Evolutionary conservation across 1,284 basidiomycete species (phyloP).

Genomic region (Papiliotrema terrestris): DNA sequence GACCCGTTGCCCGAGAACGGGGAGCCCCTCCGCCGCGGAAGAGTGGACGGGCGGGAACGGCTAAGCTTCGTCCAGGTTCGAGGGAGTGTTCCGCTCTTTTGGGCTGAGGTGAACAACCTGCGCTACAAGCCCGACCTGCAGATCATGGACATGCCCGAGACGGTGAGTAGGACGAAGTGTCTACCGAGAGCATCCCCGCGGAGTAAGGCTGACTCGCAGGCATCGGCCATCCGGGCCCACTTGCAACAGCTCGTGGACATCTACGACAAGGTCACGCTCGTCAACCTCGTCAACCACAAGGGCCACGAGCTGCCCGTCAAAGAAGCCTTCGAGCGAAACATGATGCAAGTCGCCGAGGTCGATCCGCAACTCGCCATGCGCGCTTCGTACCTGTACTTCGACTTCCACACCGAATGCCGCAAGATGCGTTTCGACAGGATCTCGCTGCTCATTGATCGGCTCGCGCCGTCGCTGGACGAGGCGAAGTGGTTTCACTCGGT

Average conservation of each 20-base stretch:
- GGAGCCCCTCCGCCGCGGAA: slow-evolving; percentile 26
- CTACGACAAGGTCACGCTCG: slow-evolving; percentile 78
- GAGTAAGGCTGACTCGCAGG: slow-evolving; percentile 50
- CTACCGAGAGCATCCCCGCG: background rate
- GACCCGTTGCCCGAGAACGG: slow-evolving; percentile 55
- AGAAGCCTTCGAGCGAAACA: slow-evolving; percentile 83
- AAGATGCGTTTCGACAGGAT: slow-evolving; percentile 95
- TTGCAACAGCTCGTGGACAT: slow-evolving; percentile 67
- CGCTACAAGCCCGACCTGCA: slow-evolving; percentile 96
- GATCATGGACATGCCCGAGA: slow-evolving; percentile 86
- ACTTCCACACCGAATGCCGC: slow-evolving; percentile 96
- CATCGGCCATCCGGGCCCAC: slow-evolving; percentile 69
- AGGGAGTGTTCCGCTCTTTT: slow-evolving; percentile 90
- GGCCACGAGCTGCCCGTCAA: slow-evolving; percentile 94
- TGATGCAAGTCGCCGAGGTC: slow-evolving; percentile 50
- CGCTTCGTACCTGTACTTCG: slow-evolving; percentile 91
- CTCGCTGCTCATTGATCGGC: slow-evolving; percentile 70
- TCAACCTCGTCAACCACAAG: slow-evolving; percentile 94
- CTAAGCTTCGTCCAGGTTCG: slow-evolving; percentile 89
- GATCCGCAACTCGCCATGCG: slow-evolving; percentile 37
- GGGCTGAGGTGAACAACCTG: slow-evolving; percentile 95
- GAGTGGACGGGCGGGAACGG: slow-evolving; percentile 51
- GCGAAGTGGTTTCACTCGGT: slow-evolving; percentile 59
- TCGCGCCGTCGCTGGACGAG: slow-evolving; percentile 68
- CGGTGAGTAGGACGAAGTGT: slow-evolving; percentile 56